Percentiles rank a stretch among this genome's conserved stretches.
Conservation (phyloP, 2,329 filamentous ascomycete species). For the Fusarium pseudoanthophilum region DNA sequence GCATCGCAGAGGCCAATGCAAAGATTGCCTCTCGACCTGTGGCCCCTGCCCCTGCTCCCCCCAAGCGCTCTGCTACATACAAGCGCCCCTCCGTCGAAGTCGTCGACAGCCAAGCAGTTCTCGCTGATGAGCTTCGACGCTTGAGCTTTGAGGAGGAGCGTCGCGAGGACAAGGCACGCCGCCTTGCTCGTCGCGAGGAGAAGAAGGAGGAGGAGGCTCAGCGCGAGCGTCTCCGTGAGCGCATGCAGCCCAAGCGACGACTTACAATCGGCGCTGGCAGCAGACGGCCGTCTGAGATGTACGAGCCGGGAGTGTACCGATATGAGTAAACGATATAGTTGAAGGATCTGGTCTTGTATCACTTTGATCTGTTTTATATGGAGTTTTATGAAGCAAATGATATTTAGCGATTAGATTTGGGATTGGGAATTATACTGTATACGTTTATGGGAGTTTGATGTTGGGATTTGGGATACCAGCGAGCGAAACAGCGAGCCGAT, state of each 20-base stretch:
- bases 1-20: constrained; percentile 56
- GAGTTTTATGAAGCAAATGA: constrained; percentile 9
- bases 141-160: constrained; percentile 49
- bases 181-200: constrained; percentile 43
- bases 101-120: constrained; percentile 46
- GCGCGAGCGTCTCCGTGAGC: constrained; percentile 53
- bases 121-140: constrained; percentile 48
- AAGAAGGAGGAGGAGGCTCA: constrained; percentile 53
- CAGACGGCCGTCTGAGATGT: constrained; percentile 50
- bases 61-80: constrained; percentile 40
- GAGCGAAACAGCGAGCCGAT: constrained; percentile 14
- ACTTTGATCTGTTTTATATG: constrained; percentile 24
- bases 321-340: constrained; percentile 50
- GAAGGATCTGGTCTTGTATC: constrained; percentile 35
- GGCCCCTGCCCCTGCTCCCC: constrained; percentile 44
- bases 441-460: constrained; percentile 3
- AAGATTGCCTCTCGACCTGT: constrained; percentile 54
- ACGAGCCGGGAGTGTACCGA: constrained; percentile 54
- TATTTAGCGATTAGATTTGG: constrained; percentile 32
- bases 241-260: constrained; percentile 53
- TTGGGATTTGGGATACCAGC: constrained; percentile 28
- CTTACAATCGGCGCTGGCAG: constrained; percentile 52
- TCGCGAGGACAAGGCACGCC: constrained; percentile 47
- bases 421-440: constrained; percentile 3
- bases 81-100: constrained; percentile 40